Base-by-base conservation (phyloP, 345 rosid species). In the Eucalyptus sp. region DNA sequence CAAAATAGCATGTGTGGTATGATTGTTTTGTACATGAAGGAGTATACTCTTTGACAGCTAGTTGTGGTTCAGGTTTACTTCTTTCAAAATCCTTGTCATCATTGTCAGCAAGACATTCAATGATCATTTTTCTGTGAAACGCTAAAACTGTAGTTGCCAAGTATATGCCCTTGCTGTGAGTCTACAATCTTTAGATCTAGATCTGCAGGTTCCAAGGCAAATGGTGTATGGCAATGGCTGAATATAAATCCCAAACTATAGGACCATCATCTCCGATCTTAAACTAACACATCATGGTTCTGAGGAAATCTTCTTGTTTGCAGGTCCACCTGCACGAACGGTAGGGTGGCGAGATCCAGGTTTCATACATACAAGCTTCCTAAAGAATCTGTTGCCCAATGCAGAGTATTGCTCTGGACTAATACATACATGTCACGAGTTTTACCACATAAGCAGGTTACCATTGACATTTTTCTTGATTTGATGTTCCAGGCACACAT, bases 1-100 rank as follows among this genome's bases (percentile, higher is more conserved):
- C 90, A 76, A 91, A 93, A 94, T 91, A 96, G 96, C 95, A 93
- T 97, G 98, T 97, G 99, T 89, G 99, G 99, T 97, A 96, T 89
- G 94, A 86, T 79, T 54, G 44, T 44, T 16, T 86, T 71, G 37
- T 80, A 86, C 50, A 2, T 68, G 41, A 41, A 79, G 87, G 86
- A 46, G 68, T 33, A 14, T 60, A 50, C 89, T 33, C 84, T 76
- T 76, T 76, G 84, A 43, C 31, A 29, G 24, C 85, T 87, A 44
- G 12, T 12, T 89, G 85, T 89, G 60, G 56, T 90, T 20, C n/a
- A 46, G 44, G 49, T 11, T 50, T 41, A 41, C 48, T 76, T 7
- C 48, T 76, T 76, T 76, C 48, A 12, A 76, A 20, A 33, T 76
- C 27, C 48, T 76, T 41, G 84, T 12, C 84, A 76, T 76, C 8